Conservation (phyloP, 352 stramenopile genomes). For the Thalassiosira ordinaria region DNA sequence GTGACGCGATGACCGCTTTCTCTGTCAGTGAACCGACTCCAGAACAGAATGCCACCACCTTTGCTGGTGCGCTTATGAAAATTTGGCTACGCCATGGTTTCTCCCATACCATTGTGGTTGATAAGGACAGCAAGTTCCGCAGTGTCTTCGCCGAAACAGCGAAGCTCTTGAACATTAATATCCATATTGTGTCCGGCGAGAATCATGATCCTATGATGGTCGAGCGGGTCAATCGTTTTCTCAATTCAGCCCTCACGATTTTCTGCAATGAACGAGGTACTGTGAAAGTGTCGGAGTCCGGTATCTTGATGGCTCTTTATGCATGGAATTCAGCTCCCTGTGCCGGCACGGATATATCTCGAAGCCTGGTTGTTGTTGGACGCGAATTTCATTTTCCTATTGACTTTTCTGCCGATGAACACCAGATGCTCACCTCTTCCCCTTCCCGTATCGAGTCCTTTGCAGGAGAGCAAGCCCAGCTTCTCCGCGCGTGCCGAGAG, state of each 20-base stretch:
- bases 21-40: constrained; percentile 5
- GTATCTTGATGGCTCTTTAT: constrained; percentile 3
- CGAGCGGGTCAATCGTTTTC: constrained; percentile 5
- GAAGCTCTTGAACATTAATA: not conserved
- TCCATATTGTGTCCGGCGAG: constrained; percentile 8
- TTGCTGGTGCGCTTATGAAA: constrained; percentile 3
- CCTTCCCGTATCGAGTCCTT: not conserved
- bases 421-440: constrained; percentile 11
- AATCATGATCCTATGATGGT: constrained; percentile 14
- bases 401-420: constrained; percentile 23
- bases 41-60: constrained; percentile 1
- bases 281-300: not conserved
- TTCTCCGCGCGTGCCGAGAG: not conserved
- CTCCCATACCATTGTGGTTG: constrained; percentile 21
- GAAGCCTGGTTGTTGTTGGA: constrained; percentile 19
- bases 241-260: constrained; percentile 13
- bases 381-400: constrained; percentile 25
- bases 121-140: constrained; percentile 1
- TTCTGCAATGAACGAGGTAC: constrained; percentile 16
- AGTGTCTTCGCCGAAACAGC: not conserved
- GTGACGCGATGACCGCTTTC: constrained; percentile 41
- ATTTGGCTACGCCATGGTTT: constrained; percentile 10
- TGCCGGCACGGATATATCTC: constrained; percentile 21
- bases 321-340: constrained; percentile 19
- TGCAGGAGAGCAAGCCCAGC: not conserved